A percentile compares a stretch with the other conserved stretches of the same genome.
Evolutionary conservation across 257 asterid genomes (phyloP).

Genomic region (Verbena officinalis): DNA sequence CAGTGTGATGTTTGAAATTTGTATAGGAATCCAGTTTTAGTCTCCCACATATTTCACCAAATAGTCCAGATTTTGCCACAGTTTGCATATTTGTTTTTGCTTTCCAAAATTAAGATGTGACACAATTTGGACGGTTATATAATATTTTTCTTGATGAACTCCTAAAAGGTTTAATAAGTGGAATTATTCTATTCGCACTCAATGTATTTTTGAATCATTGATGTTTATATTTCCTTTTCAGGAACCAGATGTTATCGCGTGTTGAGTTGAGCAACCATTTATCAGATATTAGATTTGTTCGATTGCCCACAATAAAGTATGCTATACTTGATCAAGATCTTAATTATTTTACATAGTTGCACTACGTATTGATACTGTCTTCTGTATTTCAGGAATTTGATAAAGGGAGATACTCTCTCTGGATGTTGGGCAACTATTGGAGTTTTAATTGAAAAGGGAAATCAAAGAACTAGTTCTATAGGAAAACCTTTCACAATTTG

Average conservation of each 20-base stretch:
- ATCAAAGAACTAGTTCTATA: constrained; percentile 75
- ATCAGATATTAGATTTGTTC: constrained; percentile 84
- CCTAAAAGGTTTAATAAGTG: not conserved
- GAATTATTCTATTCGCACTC: constrained; percentile 2
- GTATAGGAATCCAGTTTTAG: too few species aligned
- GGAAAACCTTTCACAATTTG: constrained; percentile 79
- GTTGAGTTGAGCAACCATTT: constrained; percentile 84
- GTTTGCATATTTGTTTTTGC: too few species aligned
- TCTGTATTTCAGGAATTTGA: constrained; percentile 50
- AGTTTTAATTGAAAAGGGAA: constrained; percentile 68
- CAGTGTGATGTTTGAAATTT: too few species aligned
- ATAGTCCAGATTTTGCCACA: too few species aligned
- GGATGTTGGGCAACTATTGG: constrained; percentile 98
- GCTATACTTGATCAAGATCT: constrained; percentile 17
- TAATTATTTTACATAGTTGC: not conserved
- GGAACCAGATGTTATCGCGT: constrained; percentile 70
- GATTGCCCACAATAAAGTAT: constrained; percentile 80
- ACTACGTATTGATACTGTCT: constrained; percentile 14
- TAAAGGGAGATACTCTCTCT: constrained; percentile 74
- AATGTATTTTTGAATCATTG: not conserved
- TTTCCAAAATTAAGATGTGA: too few species aligned
- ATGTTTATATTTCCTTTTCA: constrained; percentile 34
- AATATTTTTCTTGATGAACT: not conserved
- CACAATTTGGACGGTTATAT: too few species aligned
- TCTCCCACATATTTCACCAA: too few species aligned